Base-by-base conservation (phyloP, 1,139 yeast species). In the Kodamaea ohmeri region DNA sequence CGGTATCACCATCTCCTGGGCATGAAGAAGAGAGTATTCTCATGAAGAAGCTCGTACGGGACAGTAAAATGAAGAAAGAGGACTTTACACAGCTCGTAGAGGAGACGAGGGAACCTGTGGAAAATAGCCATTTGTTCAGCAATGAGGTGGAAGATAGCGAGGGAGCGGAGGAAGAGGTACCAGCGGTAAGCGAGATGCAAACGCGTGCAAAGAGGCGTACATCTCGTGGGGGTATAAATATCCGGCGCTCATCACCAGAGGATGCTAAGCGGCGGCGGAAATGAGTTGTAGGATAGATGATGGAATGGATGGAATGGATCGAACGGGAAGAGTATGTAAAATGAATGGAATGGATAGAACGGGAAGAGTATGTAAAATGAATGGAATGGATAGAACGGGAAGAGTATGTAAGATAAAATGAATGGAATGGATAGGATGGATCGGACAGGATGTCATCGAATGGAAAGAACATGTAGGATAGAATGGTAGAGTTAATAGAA, bases 31-130 rank as follows among this genome's bases (percentile, higher is more conserved):
- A 48, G 20, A 58, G 60, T 39, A 58, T 52, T 33, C 46, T 63
- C 18, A 56, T 63, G 60, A 60, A 60, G 37, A 63, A 61, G 40
- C 41, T 63, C 17, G 56, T 63, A 6, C 52, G 52, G 32, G 56
- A 51, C 32, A 65, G 64, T 26, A 49, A 36, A 36, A 47, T 37
- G 58, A 56, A 41, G 36, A 48, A 37, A 53, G 61, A 49, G 14
- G 63, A 60, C n/a, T 63, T 51, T 42, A 55, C 59, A 24, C 45
- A 49, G 27, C 44, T 62, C 34, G 35, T 63, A 3, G 48, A 49
- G 18, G 63, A 60, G 4, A 56, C 59, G 6, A 55, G 49, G 30
- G 48, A 50, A 33, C 60, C 60, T 2, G 52, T 61, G 2, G 36
- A 40, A 6, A 55, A 58, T 37, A 48, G 63, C 5, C 66, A 61